phyloP scores from a whole-genome alignment of 2,329 filamentous ascomycete species.

The Arthrobotrys conoides region DNA sequence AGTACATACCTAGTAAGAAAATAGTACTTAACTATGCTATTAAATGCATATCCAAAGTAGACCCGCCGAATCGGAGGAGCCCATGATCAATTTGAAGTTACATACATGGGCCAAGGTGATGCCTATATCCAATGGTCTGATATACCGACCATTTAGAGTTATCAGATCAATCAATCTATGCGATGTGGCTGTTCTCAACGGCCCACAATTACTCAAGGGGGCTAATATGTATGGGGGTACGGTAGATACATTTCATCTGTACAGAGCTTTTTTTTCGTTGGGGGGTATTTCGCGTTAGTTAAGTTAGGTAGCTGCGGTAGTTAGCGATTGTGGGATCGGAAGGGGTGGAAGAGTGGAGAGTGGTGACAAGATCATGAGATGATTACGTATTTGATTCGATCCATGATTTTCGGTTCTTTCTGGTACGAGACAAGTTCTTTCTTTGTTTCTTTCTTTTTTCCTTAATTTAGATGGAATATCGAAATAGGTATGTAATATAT shows the following conservation, averaged over 20 bases:
- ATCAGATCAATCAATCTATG: constrained; percentile 10
- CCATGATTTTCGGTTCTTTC: too few species aligned
- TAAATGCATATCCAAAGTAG: not conserved
- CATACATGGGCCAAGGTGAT: not conserved
- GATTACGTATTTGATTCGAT: constrained; percentile 5
- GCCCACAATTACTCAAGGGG: too few species aligned
- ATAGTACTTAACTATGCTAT: too few species aligned
- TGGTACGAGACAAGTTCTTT: too few species aligned
- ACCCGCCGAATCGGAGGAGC: constrained; percentile 10
- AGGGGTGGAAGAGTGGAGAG: not conserved
- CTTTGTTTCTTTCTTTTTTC: not conserved
- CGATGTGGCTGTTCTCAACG: not conserved
- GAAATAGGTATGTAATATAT: too few species aligned
- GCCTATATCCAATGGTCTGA: constrained; percentile 13
- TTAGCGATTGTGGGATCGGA: not conserved
- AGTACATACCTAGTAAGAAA: too few species aligned
- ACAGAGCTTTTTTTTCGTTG: constrained; percentile 4
- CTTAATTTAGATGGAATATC: not conserved
- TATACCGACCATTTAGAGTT: constrained; percentile 9
- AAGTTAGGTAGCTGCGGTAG: not conserved
- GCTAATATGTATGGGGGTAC: too few species aligned
- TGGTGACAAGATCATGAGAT: constrained; percentile 15
- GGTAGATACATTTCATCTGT: too few species aligned
- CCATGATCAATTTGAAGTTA: not conserved
- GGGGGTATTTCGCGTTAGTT: not conserved